Base-by-base conservation (phyloP, 1,139 yeast species). In the Sugiyamaella novakii region DNA sequence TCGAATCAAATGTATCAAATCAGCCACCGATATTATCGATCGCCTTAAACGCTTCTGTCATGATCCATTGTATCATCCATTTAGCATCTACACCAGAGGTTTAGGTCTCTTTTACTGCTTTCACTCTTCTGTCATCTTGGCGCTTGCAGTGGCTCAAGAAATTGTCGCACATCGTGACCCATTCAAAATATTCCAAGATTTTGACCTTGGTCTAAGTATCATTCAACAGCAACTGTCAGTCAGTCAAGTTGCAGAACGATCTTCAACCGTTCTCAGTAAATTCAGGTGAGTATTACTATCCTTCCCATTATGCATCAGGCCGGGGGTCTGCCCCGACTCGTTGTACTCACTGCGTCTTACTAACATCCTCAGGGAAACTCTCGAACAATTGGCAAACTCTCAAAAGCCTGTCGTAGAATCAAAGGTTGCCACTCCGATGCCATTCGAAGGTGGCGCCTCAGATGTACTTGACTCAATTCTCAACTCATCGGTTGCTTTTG, bases 71-170 rank as follows among this genome's bases (percentile, higher is more conserved):
- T 46, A 43, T 34, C 22, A 17, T 5, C 49, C 51, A 5, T 46
- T 41, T 41, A 27, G 28, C 15, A 28, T 43, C 22, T 50, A 50
- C 21, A 31, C 43, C 7, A 44, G 53, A 8, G 53, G 50, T 12
- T 38, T 50, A 8, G 53, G 53, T 2, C 21, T 43, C n/a, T 50
- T 50, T 27, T 50, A 50, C 39, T 43, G 48, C 14, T 50, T 50
- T 36, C 53, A 50, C 25, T 42, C 50, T 3, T 25, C 50, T n/a
- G 49, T 50, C 4, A 45, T 50, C 15, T 33, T 46, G 29, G 53
- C 53, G 2, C 38, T 47, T 3, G 51, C 45, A 5, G 48, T 42
- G 10, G 53, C 50, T 6, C 50, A 47, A 41, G 42, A 47, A 19
- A 34, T 43, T 1, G 46, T 35, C 15, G 31, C 43, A 11, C 35